phyloP scores from a whole-genome alignment of 73 alveolate genomes.

The Paramecium tetraurelia region DNA sequence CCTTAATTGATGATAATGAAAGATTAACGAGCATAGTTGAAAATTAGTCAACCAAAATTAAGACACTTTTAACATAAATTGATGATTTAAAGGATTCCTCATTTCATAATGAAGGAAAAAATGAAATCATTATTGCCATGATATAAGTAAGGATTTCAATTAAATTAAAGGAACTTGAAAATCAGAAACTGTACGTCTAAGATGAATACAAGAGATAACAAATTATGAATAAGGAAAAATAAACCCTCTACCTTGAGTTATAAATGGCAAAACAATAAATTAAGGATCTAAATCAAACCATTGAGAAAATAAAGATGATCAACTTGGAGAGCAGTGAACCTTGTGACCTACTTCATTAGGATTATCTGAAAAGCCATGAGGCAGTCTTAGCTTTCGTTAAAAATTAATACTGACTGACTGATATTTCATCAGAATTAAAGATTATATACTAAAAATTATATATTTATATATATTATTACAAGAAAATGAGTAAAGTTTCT shows the following conservation, averaged over 20 bases:
- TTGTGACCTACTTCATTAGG: not conserved
- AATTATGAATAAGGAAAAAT: not conserved
- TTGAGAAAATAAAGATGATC: not conserved
- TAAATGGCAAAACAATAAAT: not conserved
- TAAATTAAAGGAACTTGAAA: not conserved
- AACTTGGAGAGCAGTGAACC: slow-evolving; percentile 1
- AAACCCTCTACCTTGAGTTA: not conserved
- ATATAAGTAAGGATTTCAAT: not conserved
- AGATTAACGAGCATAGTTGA: not conserved
- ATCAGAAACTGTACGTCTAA: not conserved
- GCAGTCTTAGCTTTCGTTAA: not conserved
- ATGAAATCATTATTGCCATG: not conserved
- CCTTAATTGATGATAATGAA: not conserved
- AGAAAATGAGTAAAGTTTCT: not conserved
- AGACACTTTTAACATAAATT: not conserved
- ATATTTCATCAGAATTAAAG: not conserved
- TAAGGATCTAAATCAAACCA: not conserved
- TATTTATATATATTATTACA: not conserved
- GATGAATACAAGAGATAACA: not conserved
- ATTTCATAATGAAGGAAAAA: not conserved
- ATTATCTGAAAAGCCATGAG: not conserved
- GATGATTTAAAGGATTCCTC: not conserved
- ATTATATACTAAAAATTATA: not conserved
- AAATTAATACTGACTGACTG: not conserved
- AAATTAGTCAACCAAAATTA: not conserved